phyloP scores from a whole-genome alignment of 2,329 filamentous ascomycete species.

The Arachnomyces sp. region DNA sequence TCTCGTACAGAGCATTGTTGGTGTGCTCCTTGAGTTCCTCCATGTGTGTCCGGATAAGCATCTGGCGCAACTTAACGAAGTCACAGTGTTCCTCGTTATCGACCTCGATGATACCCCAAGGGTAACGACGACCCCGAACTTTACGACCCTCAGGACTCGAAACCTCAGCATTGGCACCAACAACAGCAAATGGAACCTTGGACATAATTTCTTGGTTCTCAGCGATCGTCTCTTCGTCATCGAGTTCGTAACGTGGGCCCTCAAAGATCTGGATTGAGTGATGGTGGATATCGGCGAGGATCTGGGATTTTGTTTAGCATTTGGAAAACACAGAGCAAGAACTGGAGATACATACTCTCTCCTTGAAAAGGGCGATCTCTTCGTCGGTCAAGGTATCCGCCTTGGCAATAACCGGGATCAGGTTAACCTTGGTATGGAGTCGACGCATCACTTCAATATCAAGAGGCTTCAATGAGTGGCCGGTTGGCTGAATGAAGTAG shows the following conservation, averaged over 20 bases:
- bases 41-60: slow-evolving; percentile 99
- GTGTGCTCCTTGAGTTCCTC: slow-evolving; percentile 99
- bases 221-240: slow-evolving; percentile 98
- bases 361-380: slow-evolving; percentile 90
- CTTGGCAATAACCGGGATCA: slow-evolving; percentile 99
- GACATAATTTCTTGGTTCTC: slow-evolving; percentile 99
- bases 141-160: slow-evolving; percentile 85
- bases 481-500: slow-evolving; percentile 99
- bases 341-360: slow-evolving; percentile 63
- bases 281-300: slow-evolving; percentile 91
- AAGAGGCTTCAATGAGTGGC: slow-evolving; percentile 94
- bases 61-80: slow-evolving; percentile 98
- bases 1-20: slow-evolving; percentile 98
- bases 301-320: slow-evolving; percentile 49
- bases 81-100: slow-evolving; percentile 99
- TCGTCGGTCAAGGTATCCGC: slow-evolving; percentile 96
- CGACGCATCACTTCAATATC: slow-evolving; percentile 99
- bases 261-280: slow-evolving; percentile 99
- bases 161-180: slow-evolving; percentile 93
- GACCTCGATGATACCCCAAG: slow-evolving; percentile 97
- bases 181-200: slow-evolving; percentile 96
- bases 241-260: slow-evolving; percentile 94
- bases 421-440: slow-evolving; percentile 99
- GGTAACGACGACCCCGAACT: slow-evolving; percentile 91
- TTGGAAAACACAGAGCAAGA: background rate